phyloP scores from a whole-genome alignment of 208 protist genomes.

The Crithidia mellificae region DNA sequence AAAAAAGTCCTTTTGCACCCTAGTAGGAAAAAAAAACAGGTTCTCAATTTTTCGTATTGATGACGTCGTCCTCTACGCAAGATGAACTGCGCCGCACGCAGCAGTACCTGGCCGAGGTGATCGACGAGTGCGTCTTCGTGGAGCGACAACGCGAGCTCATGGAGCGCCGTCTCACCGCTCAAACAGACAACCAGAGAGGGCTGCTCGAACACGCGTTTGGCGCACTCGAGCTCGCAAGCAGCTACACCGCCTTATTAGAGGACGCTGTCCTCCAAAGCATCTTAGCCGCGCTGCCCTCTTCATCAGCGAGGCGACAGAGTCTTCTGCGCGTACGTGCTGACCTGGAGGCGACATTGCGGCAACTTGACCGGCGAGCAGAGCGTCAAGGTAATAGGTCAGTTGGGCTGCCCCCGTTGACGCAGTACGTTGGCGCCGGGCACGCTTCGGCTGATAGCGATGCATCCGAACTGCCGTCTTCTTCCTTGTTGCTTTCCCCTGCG shows the following conservation, averaged over 20 bases:
- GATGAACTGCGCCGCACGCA: constrained; percentile 40
- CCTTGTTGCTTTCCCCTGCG: no score
- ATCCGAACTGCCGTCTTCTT: no score
- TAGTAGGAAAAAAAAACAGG: no score
- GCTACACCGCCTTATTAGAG: constrained; percentile 24
- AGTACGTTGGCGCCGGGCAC: background rate
- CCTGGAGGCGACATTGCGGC: constrained; percentile 4
- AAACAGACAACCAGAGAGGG: constrained; percentile 28
- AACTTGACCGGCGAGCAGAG: background rate
- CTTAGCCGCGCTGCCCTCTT: background rate
- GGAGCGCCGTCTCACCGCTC: constrained; percentile 36
- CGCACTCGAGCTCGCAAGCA: constrained; percentile 22
- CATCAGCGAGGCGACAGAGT: background rate
- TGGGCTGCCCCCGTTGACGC: background rate
- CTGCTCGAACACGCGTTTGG: constrained; percentile 25
- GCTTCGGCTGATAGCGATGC: background rate
- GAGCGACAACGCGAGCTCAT: constrained; percentile 61
- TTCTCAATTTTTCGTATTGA: no score
- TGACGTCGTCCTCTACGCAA: background rate
- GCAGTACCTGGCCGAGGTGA: constrained; percentile 62
- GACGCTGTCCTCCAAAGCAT: constrained; percentile 14
- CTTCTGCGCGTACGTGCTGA: constrained; percentile 6
- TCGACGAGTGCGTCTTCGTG: constrained; percentile 78
- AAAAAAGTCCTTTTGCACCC: no score
- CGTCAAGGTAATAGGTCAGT: background rate